Base-by-base conservation (phyloP, 345 rosid genomes). In the Ailanthus altissimus region DNA sequence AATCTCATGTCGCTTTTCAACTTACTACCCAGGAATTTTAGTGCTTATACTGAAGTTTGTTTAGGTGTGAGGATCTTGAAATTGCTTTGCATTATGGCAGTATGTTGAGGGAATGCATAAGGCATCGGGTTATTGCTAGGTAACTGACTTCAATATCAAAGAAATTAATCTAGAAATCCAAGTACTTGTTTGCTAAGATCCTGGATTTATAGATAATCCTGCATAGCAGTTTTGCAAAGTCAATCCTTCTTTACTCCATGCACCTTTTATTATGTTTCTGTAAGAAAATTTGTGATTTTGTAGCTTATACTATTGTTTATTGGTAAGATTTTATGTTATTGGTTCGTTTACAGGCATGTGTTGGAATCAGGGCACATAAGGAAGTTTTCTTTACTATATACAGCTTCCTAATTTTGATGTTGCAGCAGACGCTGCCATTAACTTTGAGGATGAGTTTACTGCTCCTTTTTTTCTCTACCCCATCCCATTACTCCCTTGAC, bases 91-190 rank as follows among this genome's bases (percentile, higher is more conserved):
- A 75, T 47, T 81, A 78, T 75, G 82, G 86, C 25, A 51, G 77
- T 15, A 78, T 81, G 84, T 70, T 78, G 18, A 72, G 84, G 73
- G 86, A 84, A 49, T 75, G 82, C 82, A 84, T 81, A 57, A 77
- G 86, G 28, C 86, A 81, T 73, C 86, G 81, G 73, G 45, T 66
- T 47, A 76, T 81, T 66, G 84, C 86, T 14, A 81, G 75, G 86
- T 81, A 75, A 84, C 45, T 43, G 23, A 72, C 45, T 42, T 14
- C 9, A 58, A 23, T 54, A 32, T 43, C 42, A 60, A 43, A 49
- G 73, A 23, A 46, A 62, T 50, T 36, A 38, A 38, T 21, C 11
- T 4, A 23, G 58, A 14, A 21, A 2, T 45, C 14, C 50, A 28
- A 7, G 32, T 47, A 28, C 23, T 62, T 43, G 16, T 64, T 26